Base-by-base conservation (phyloP, 306 rosid species). In the Nissolia schottii region DNA sequence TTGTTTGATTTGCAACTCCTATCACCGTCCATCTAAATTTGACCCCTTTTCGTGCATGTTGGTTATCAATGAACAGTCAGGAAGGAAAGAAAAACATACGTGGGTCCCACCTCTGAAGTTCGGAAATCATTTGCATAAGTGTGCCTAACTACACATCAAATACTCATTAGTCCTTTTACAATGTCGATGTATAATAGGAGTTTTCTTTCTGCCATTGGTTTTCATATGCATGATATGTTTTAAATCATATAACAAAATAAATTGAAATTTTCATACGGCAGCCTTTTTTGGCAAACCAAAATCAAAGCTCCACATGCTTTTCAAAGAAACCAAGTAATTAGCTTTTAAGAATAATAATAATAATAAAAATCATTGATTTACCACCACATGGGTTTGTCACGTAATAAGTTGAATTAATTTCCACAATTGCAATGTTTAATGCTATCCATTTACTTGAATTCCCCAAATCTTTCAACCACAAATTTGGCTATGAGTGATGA, bases 381-480 rank as follows among this genome's bases (percentile, higher is more conserved):
- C 11, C 8, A 3, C 12, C 24, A 75, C 27, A 64, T 27, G 73
- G 43, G 71, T 61, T 25, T 6, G 27, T 19, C 32, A 7, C 20
- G 51, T 66, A 54, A 54, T 66, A 54, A 54, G 64, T 72, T 67
- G 37, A 27, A 64, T 81, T 76, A 27, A 64, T 81, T 76, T 53
- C 79, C 78, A 65, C 3, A 71, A 57, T 64, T 71, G 85, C 48
- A 54, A 57, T 22, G 75, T 75, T 75, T 75, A 70, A 70, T 22
- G 23, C 27, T 13, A 64, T 64, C 34, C 53, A 43, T 18, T 63
- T 3, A 32, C 22, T 29, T 7, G 40, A 46, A 13, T 57, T 20
- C 16, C 20, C 16, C 1, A 14, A 35, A 76, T 63, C 18, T 56
- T n/a, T 48, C 2, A 14, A 7, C 5, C 1, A 71, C 79, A 43